Base-by-base conservation (phyloP, 2,329 filamentous ascomycete species). In the Domatiomyces catenatus region DNA sequence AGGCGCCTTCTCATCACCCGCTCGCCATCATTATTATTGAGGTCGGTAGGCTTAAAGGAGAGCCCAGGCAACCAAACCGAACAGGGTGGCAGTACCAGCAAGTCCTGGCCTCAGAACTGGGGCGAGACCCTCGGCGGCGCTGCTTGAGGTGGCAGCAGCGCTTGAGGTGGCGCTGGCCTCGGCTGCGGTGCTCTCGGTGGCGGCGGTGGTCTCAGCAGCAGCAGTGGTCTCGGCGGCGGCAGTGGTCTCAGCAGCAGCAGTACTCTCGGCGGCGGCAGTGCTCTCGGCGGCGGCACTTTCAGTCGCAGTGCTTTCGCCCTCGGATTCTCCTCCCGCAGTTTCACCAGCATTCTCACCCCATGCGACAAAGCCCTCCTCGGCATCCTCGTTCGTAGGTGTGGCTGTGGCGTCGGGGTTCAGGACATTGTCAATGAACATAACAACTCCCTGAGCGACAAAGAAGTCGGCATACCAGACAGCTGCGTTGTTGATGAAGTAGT, bases 361-460 rank as follows among this genome's bases (percentile, higher is more conserved):
- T 10, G 50, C 50, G 32, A 49, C 50, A 17, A 49, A n/a, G 42
- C 52, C 52, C 10, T 52, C 52, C 8, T 48, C 52, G 15, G 47
- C 39, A 42, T 47, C 22, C 22, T 24, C 50, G 49, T 52, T 48
- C 12, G 44, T 42, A 7, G 46, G 52, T 17, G 28, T 50, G 26
- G 15, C 42, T 50, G 52, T n/a, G 17, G 47, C 44, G 28, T 42
- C 6, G 15, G 52, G 47, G 17, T 54, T 54, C 47, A 52, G 44
- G 22, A 54, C 52, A 43, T 54, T 54, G 47, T 52, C 52, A 28
- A 54, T 47, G 44, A 52, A 54, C 5, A 52, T 39, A 15, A 54
- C 45, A 15, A 46, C 44, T 3, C 50, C 52, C 36, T 49, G 46
- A 47, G 50, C 45, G 8, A 48, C 52, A 10, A 49, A 46, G n/a